These are phyloP conservation scores for Penicillium sp. DNA, from an alignment of 2,329 filamentous ascomycete species.

Conservation along the genomic window DNA sequence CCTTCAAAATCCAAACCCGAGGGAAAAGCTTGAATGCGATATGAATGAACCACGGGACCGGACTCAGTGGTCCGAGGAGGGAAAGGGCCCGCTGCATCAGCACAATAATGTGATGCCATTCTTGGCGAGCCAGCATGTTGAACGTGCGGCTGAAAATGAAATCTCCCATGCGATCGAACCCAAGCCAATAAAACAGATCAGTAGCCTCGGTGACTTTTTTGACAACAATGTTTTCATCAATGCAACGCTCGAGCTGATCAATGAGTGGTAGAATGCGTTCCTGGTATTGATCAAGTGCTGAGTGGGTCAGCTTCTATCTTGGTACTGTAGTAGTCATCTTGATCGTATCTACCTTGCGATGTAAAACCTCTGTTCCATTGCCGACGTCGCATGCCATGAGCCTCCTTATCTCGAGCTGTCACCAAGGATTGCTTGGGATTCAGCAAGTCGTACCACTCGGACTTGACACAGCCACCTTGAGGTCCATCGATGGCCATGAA, in stretches of 20 bases:
- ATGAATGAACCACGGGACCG: constrained; percentile 28
- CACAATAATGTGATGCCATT: constrained; percentile 36
- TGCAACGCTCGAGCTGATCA: constrained; percentile 12
- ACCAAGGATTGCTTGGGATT: constrained; percentile 18
- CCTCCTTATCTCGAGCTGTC: constrained; percentile 14
- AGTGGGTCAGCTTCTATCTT: background rate
- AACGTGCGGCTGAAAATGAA: constrained; percentile 39
- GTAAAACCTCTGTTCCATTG: constrained; percentile 17
- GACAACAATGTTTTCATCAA: constrained; percentile 1
- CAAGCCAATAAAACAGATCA: constrained; percentile 34
- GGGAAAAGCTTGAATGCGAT: constrained; percentile 20
- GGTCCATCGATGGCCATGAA: constrained; percentile 26
- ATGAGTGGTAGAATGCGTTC: constrained; percentile 4
- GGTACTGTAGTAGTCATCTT: background rate
- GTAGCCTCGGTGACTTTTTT: constrained; percentile 4
- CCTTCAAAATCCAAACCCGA: constrained; percentile 14
- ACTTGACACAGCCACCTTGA: constrained; percentile 13
- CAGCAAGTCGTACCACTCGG: constrained; percentile 28
- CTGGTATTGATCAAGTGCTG: constrained; percentile 15
- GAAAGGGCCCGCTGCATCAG: constrained; percentile 32
- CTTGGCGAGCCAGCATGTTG: constrained; percentile 32
- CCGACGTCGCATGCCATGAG: constrained; percentile 11
- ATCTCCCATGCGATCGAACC: constrained; percentile 40
- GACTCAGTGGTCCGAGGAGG: constrained; percentile 36
- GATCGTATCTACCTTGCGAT: constrained; percentile 1